These are phyloP conservation scores for Osmanthus fragrans DNA, from an alignment of 257 asterid genomes.

Conservation along the genomic window DNA sequence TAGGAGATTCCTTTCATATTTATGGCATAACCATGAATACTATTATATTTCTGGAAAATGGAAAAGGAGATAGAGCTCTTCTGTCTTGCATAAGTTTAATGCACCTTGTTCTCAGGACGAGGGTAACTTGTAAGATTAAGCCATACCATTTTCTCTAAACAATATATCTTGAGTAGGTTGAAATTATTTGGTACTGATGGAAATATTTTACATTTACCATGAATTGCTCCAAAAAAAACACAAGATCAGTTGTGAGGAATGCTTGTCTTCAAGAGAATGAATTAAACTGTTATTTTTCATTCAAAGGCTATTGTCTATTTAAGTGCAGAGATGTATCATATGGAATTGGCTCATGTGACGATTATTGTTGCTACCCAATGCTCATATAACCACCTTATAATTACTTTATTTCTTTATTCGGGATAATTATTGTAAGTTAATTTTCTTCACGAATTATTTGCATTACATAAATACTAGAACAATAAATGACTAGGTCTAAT, in stretches of 20 bases:
- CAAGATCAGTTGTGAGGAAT: background rate
- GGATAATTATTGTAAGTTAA: too few relatives aligned
- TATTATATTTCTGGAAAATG: background rate
- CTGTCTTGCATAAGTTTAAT: background rate
- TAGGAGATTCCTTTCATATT: too few relatives aligned
- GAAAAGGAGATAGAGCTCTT: background rate
- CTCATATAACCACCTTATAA: background rate
- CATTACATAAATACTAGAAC: too few relatives aligned
- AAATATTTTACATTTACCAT: background rate
- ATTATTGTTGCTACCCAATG: background rate
- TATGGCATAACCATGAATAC: too few relatives aligned
- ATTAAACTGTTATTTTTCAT: background rate
- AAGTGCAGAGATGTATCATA: background rate
- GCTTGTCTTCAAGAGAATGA: background rate
- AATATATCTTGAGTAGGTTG: background rate
- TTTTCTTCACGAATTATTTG: background rate
- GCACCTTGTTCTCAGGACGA: background rate
- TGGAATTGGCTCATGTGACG: background rate
- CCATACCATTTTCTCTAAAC: background rate
- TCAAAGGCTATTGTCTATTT: background rate
- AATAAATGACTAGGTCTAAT: background rate
- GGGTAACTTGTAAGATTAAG: background rate
- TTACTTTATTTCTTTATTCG: background rate
- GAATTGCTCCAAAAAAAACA: background rate
- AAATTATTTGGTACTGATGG: background rate